Evolutionary conservation across 1,284 basidiomycete species (phyloP).

Genomic region (Phylloporus sp.): DNA sequence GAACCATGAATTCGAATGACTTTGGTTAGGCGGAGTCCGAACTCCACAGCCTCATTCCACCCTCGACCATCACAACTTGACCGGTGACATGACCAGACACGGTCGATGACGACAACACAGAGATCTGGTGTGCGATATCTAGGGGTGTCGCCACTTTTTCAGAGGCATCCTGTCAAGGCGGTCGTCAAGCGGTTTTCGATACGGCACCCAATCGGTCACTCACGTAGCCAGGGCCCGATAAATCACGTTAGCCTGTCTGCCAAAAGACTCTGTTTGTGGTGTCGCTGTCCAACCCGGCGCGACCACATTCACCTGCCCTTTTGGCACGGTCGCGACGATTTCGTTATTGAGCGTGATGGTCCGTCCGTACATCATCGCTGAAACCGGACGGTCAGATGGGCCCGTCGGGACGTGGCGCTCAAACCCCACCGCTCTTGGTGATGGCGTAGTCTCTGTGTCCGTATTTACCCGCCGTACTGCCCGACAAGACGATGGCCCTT

Average conservation of each 20-base stretch:
- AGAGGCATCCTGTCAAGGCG: conserved; percentile 58
- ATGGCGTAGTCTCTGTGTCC: conserved; percentile 70
- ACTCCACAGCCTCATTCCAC: too few species aligned
- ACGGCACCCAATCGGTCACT: conserved; percentile 26
- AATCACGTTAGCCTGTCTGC: conserved; percentile 47
- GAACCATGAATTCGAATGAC: too few species aligned
- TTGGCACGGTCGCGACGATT: conserved; percentile 75
- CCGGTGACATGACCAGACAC: conserved; percentile 77
- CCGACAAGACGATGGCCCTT: conserved; percentile 66
- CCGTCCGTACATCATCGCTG: conserved; percentile 77
- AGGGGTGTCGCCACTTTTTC: conserved; percentile 64
- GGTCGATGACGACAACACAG: conserved; percentile 60
- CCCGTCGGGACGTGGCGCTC: background rate
- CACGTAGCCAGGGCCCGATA: conserved; percentile 69
- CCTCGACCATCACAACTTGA: conserved; percentile 71
- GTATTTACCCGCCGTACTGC: conserved; percentile 74
- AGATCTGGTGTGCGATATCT: conserved; percentile 71
- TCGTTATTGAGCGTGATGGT: conserved; percentile 76
- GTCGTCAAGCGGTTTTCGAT: background rate
- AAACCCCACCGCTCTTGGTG: conserved; percentile 56
- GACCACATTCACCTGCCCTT: conserved; percentile 71
- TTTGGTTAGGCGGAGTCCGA: too few species aligned
- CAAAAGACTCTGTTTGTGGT: conserved; percentile 56
- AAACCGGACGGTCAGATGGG: conserved; percentile 9
- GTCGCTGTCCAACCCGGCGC: conserved; percentile 77